Percentiles rank a stretch among this genome's conserved stretches.
These are phyloP conservation scores for Podospora pseudocomata DNA, from an alignment of 495 filamentous ascomycete species.

Conservation along the genomic window DNA sequence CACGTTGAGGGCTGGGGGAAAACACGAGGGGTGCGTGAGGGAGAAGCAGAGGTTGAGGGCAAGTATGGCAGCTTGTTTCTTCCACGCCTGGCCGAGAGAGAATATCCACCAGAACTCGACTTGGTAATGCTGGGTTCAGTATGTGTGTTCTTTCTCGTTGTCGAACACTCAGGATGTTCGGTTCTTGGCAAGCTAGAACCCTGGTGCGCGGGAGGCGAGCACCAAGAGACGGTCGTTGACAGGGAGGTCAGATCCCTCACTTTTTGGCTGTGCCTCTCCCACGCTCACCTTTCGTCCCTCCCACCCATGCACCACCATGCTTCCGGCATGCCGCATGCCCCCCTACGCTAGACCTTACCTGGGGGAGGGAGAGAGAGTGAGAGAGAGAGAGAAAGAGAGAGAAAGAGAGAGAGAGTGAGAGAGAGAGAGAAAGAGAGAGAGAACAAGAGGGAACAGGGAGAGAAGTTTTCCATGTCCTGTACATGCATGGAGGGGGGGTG, in stretches of 20 bases:
- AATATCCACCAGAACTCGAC: neutral
- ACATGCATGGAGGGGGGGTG: neutral
- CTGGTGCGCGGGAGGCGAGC: neutral
- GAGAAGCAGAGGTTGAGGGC: neutral
- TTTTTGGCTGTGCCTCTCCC: constrained; percentile 9
- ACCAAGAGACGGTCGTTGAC: neutral
- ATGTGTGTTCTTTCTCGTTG: neutral
- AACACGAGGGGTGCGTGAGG: neutral
- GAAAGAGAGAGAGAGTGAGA: neutral
- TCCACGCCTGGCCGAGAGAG: neutral
- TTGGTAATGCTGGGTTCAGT: neutral
- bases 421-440: neutral
- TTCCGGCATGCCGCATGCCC: constrained; percentile 27
- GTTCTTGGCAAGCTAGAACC: neutral
- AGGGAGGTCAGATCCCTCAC: neutral
- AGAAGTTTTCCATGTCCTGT: neutral
- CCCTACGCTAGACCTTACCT: constrained; percentile 10
- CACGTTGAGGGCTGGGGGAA: neutral
- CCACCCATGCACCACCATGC: constrained; percentile 22
- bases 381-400: too few species aligned
- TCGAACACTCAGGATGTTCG: neutral
- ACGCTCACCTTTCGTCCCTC: constrained; percentile 1
- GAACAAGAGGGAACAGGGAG: too few species aligned
- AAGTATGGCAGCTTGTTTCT: neutral
- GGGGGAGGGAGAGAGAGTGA: neutral